Conservation (phyloP, 768 basidiomycete species). For the Chalciporus chontae region DNA sequence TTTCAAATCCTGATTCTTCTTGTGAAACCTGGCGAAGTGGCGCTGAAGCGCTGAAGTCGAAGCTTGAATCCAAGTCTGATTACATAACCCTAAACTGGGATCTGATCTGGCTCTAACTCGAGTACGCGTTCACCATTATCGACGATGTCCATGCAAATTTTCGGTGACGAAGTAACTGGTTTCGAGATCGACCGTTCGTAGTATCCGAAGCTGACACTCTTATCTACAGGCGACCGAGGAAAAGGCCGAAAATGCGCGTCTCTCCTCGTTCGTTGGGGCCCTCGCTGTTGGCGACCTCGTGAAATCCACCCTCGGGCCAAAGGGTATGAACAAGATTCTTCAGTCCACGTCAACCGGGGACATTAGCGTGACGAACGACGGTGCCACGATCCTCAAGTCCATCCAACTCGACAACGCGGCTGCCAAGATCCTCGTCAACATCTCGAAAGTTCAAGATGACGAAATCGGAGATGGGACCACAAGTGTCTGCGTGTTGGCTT, state of each 20-base stretch:
- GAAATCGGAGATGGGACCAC: constrained; percentile 98
- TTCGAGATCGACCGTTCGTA: neutral
- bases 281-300: constrained; percentile 97
- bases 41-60: no score
- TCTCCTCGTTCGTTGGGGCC: constrained; percentile 96
- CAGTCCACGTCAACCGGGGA: constrained; percentile 87
- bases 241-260: constrained; percentile 95
- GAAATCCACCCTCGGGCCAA: constrained; percentile 96
- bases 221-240: constrained; percentile 75
- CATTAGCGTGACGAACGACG: constrained; percentile 97
- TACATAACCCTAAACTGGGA: neutral
- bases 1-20: constrained; percentile 16
- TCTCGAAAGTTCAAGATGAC: constrained; percentile 99
- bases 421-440: constrained; percentile 98
- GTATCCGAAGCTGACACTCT: constrained; percentile 2
- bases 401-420: constrained; percentile 98
- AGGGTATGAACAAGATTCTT: constrained; percentile 99
- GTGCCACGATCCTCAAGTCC: constrained; percentile 95
- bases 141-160: constrained; percentile 67
- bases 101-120: neutral
- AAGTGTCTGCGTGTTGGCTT: constrained; percentile 85
- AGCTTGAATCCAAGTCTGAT: neutral
- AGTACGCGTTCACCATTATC: neutral
- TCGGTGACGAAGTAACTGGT: constrained; percentile 52
- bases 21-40: constrained; percentile 21